Evolutionary conservation across 306 rosid genomes (phyloP).

Genomic region (Castanea crenata): DNA sequence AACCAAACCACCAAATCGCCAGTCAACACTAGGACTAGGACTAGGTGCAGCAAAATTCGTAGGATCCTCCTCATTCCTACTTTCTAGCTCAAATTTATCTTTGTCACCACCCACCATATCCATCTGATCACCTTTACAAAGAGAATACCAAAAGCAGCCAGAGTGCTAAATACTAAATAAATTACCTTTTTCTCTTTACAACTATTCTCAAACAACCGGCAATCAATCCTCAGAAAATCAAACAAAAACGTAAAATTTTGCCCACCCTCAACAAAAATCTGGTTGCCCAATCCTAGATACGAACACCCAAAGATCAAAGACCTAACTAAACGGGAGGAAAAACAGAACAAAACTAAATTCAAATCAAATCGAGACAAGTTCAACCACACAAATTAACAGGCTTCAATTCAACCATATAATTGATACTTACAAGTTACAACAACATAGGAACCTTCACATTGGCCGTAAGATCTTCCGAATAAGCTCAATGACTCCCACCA

Average conservation of each 20-base stretch:
- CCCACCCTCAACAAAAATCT: conserved; percentile 11
- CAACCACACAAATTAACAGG: too few relatives aligned
- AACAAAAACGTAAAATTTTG: conserved; percentile 22
- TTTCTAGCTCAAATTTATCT: conserved; percentile 63
- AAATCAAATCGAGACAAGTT: conserved; percentile 11
- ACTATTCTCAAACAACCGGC: conserved; percentile 16
- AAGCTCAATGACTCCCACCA: conserved; percentile 5
- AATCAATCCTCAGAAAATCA: conserved; percentile 19
- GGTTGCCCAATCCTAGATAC: conserved; percentile 19
- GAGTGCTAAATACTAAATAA: conserved; percentile 18
- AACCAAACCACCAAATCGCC: conserved; percentile 75
- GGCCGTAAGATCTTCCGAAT: background rate
- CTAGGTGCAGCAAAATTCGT: conserved; percentile 42
- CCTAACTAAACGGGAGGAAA: background rate
- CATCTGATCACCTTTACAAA: conserved; percentile 33
- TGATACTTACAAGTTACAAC: background rate
- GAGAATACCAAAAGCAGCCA: conserved; percentile 30
- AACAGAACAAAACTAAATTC: background rate
- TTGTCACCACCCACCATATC: conserved; percentile 81
- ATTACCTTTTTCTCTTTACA: conserved; percentile 6
- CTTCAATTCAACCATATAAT: too few relatives aligned
- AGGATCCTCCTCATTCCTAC: conserved; percentile 61
- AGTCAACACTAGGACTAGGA: conserved; percentile 52
- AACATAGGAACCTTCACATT: conserved; percentile 18
- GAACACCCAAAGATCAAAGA: conserved; percentile 8